phyloP scores from a whole-genome alignment of 371 early-diverging fungal genomes.

The Circinella minor region DNA sequence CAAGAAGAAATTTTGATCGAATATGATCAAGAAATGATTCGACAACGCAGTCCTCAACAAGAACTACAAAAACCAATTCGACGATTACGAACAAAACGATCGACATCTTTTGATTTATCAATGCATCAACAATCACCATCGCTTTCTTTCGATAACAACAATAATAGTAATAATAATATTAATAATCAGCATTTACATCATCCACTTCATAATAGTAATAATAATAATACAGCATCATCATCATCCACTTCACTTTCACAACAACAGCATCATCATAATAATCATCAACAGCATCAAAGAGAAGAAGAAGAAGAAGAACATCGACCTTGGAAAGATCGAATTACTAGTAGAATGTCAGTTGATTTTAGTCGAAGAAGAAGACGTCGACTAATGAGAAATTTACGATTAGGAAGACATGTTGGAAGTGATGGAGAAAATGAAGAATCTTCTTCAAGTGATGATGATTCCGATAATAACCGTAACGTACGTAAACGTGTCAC shows the following conservation, averaged over 20 bases:
- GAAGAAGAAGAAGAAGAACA: no score
- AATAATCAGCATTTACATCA: no score
- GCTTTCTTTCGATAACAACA: not conserved
- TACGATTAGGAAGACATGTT: constrained; percentile 18
- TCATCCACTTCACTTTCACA: not conserved
- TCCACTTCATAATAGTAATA: no score
- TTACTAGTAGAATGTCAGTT: constrained; percentile 22
- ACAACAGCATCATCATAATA: not conserved
- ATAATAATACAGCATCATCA: no score
- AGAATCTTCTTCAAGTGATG: constrained; percentile 5
- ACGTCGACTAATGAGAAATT: constrained; percentile 15
- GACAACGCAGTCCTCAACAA: constrained; percentile 17
- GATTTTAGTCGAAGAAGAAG: constrained; percentile 23
- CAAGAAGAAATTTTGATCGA: constrained; percentile 59
- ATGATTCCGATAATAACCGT: constrained; percentile 10
- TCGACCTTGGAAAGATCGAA: constrained; percentile 21
- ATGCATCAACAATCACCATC: constrained; percentile 11
- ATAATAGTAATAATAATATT: no score
- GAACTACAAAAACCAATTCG: not conserved
- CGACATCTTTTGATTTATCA: constrained; percentile 40
- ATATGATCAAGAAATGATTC: constrained; percentile 35
- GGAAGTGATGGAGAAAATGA: constrained; percentile 27
- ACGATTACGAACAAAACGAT: constrained; percentile 38
- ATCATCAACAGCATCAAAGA: not conserved
- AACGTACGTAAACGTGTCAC: constrained; percentile 20